Evolutionary conservation across 2,329 filamentous ascomycete genomes (phyloP), one percentile per base, ranked within the genome.

Genomic region (Delphinella strobiligena): DNA sequence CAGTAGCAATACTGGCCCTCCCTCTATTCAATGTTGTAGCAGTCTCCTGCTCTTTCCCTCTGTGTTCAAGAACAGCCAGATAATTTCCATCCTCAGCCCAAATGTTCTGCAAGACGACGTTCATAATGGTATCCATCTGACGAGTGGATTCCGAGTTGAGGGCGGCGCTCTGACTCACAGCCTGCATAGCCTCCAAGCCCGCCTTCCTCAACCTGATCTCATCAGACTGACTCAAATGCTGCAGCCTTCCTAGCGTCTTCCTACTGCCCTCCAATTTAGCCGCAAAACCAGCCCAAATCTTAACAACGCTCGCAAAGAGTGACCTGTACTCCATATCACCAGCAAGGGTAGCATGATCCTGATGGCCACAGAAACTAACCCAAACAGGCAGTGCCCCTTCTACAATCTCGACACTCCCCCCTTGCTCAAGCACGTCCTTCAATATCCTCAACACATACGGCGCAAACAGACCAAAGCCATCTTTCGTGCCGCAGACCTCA

Each of bases 371-470:
- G 55, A 95, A 91, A 17, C 80, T 80, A 52, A 88, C 79, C 56
- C 94, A 95, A 3, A 85, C 86, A 2, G 80, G 75, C 46, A 93
- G 72, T 2, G 86, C 91, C 27, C 88, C 86, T 63, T 96, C 88
- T 45, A 93, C 80, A 78, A 96, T 84, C 50, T 82, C 85, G 47
- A 96, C 82, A 59, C 96, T 86, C 59, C 80, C 78, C 46, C 87
- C 93, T 44, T 78, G 76, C 31, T 47, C 44, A 39, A 96, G 74
- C 52, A 96, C 80, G 41, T 80, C 80, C 48, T 81, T 77, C 54
- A 96, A 74, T 48, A 95, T 82, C 51, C 80, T 83, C 55, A 96
- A 75, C 41, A 95, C 78, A 54, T 83, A 85, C 46, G 75, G 74
- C 35, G 86, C 86, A 58, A 93, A 93, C 37, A 98, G 77, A 37